Base-by-base conservation (phyloP, 441 rosid species). In the Gossypium armourianum region DNA sequence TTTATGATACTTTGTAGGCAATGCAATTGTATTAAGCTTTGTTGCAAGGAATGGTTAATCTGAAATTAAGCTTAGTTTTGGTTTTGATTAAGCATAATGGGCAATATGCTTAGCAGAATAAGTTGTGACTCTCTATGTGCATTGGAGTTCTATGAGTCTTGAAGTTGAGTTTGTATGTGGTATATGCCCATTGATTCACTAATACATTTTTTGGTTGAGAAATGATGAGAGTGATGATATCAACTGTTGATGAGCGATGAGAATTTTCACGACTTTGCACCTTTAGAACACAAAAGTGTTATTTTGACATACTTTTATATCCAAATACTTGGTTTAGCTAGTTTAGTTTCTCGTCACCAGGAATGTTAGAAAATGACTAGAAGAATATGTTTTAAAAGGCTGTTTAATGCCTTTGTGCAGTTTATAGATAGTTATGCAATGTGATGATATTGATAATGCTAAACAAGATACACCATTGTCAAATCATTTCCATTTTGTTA, bases 31-130 rank as follows among this genome's bases (percentile, higher is more conserved):
- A 10, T 63, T 40, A 62, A 40, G 53, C 16, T 40, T 32, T 61
- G 49, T 61, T 61, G 49, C 13, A 32, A 29, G 66, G 7, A 32
- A 16, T 61, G 49, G 49, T 16, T 62, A 62, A 19, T 40, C 45
- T 62, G 69, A 63, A 24, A 43, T 21, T 40, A 26, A 20, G 58
- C 60, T 29, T 68, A 53, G 23, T 26, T 12, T 55, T 55, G 53
- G 45, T 26, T 69, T 26, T 66, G 49, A 52, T 72, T 23, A 17
- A 60, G 45, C 15, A 50, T 26, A 72, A 52, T 64, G 9, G 53
- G 69, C 36, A 12, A 36, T 55, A 13, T 40, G 21, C 28, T 40
- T 19, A 40, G 19, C 13, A 19, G 53, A 19, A 62, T 10, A 21
- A 62, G 67, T 17, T 36, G 15, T 62, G 26, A 13, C 52, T 32